Base-by-base conservation (phyloP, 2,329 filamentous ascomycete species). In the Cadophora sp. region DNA sequence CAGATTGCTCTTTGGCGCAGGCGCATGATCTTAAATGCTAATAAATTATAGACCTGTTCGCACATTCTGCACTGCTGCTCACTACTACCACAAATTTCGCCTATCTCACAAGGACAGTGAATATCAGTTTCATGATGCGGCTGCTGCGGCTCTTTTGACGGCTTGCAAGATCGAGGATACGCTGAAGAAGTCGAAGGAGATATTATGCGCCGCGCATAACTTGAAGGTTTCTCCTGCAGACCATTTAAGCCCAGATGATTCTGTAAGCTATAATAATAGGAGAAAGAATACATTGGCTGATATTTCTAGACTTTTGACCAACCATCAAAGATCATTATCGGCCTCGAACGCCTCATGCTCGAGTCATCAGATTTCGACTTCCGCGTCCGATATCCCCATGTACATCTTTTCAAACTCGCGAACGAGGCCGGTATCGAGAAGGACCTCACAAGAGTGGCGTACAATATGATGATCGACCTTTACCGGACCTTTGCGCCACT, bases 91-190 rank as follows among this genome's bases (percentile, higher is more conserved):
- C 83, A 94, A 94, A 74, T 97, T 97, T 79, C 90, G 95, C 37
- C 86, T 98, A 63, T 88, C 91, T 56, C 94, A 97, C 76, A 87
- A 90, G n/a, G 93, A 94, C 73, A 89, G 84, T 72, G 94, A 97
- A 76, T 97, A 97, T 80, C 92, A 92, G 78, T 94, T 90, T 72
- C 81, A 93, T 79, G 95, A 98, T 78, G 94, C 93, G 1, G 93
- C 95, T 0, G 88, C 96, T 7, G 93, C 96, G 0, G 91, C 93
- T 27, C 83, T 99, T 9, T 95, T 98, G 76, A 92, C 94, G 2
- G 94, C 94, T 2, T 98, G 95, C 84, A 99, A 99, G 82, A 94
- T 97, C 56, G 96, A 99, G 80, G 96, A 99, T 79, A 99, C 96
- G 0, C 87, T 97, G 73, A 99, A 99, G 82, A 98, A 98, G 83